Evolutionary conservation across 2,329 filamentous ascomycete genomes (phyloP).

Genomic region (Rutstroemia sydowiana): DNA sequence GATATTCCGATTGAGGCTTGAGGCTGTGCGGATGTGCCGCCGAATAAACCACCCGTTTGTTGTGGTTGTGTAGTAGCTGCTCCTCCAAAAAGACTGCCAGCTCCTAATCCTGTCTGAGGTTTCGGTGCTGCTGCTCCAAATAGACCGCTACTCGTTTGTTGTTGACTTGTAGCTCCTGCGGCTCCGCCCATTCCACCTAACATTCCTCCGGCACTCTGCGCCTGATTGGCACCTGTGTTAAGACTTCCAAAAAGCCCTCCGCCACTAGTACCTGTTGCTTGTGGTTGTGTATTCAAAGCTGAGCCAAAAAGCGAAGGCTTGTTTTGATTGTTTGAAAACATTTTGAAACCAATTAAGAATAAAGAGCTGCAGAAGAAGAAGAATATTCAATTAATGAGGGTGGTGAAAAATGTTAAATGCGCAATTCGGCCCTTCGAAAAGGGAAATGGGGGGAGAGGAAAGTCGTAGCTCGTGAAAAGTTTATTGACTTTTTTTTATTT

Average conservation of each 20-base stretch:
- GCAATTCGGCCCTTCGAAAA: constrained; percentile 7
- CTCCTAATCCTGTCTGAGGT: constrained; percentile 9
- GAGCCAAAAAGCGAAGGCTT: constrained; percentile 3
- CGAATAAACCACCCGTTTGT: constrained; percentile 12
- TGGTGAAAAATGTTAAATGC: too few species aligned
- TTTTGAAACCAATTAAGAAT: too few species aligned
- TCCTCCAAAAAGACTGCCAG: constrained; percentile 19
- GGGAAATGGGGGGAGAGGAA: constrained; percentile 1
- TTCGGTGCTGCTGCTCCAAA: constrained; percentile 22
- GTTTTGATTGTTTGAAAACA: constrained; percentile 4
- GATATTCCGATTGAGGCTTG: constrained; percentile 14
- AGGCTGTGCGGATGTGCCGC: constrained; percentile 7
- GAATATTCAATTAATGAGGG: too few species aligned
- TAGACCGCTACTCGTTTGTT: constrained; percentile 15
- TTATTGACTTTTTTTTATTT: constrained; percentile 1
- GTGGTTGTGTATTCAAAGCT: not conserved
- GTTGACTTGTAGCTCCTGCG: not conserved
- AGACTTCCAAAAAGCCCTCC: constrained; percentile 16
- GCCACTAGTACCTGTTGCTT: not conserved
- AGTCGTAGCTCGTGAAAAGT: not conserved
- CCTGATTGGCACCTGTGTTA: constrained; percentile 8
- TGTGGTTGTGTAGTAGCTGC: constrained; percentile 12
- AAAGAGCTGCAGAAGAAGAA: too few species aligned
- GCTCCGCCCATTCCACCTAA: constrained; percentile 1
- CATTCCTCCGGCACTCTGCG: constrained; percentile 11